Percentiles rank a stretch among this genome's conserved stretches.
Evolutionary conservation across 192 early-diverging fungal species (phyloP).

Genomic region (Umbelopsis isabellina): DNA sequence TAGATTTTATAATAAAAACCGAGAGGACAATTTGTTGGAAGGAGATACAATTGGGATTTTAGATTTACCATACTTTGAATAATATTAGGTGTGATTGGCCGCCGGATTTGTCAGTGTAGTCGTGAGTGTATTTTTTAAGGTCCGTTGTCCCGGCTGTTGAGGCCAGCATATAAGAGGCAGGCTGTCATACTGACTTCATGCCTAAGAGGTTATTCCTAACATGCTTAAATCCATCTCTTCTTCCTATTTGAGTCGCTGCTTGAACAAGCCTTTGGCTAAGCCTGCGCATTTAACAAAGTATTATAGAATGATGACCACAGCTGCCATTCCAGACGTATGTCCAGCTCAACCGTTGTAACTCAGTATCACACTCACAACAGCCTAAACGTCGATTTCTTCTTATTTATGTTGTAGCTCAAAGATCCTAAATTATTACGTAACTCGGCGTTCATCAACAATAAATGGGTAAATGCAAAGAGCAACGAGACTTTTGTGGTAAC

Average conservation of each 20-base stretch:
- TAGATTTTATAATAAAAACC: no score
- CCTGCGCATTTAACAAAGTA: neutral
- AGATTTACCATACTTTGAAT: neutral
- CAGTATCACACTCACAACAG: neutral
- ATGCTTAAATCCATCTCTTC: constrained; percentile 19
- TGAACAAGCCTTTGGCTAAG: constrained; percentile 5
- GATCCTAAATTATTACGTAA: constrained; percentile 61
- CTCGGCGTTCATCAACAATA: constrained; percentile 61
- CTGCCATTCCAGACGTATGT: constrained; percentile 1
- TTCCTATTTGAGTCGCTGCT: constrained; percentile 16
- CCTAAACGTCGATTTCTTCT: neutral
- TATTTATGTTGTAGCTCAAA: constrained; percentile 49
- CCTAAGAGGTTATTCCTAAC: neutral
- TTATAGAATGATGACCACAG: constrained; percentile 14
- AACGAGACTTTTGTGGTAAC: constrained; percentile 55
- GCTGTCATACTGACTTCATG: constrained; percentile 16
- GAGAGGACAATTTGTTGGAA: neutral
- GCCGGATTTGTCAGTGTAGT: constrained; percentile 12
- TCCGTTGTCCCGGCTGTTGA: neutral
- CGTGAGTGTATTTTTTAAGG: constrained; percentile 14
- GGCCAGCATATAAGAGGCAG: neutral
- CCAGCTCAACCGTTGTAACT: neutral
- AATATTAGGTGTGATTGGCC: neutral
- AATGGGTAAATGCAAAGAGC: constrained; percentile 53
- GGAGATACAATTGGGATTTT: neutral